These are phyloP conservation scores for Melampsora americana DNA, from an alignment of 1,284 basidiomycete species.

Conservation along the genomic window DNA sequence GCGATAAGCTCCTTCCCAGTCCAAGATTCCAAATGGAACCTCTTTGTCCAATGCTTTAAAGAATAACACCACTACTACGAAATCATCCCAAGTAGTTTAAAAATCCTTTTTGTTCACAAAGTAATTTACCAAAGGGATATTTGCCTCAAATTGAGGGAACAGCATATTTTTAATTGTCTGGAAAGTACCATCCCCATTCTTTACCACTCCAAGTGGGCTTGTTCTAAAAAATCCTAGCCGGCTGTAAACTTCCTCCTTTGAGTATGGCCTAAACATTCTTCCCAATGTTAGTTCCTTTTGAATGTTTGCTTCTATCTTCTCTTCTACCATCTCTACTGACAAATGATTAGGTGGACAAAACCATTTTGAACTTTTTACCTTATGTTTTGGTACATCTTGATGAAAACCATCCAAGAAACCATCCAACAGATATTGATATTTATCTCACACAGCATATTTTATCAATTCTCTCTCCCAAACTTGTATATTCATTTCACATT, in stretches of 20 bases:
- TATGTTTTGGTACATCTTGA: slow-evolving; percentile 9
- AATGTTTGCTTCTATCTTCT: neutral
- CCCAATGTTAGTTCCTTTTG: neutral
- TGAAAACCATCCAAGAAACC: slow-evolving; percentile 5
- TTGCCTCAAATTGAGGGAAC: neutral
- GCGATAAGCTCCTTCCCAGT: no score
- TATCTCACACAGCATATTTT: neutral
- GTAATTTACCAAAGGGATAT: slow-evolving; percentile 4
- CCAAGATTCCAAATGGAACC: neutral
- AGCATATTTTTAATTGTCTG: neutral
- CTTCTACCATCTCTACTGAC: neutral
- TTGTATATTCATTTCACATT: slow-evolving; percentile 12
- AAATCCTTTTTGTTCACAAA: neutral
- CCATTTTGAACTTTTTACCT: neutral
- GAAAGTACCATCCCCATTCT: neutral
- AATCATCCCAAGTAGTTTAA: slow-evolving; percentile 16
- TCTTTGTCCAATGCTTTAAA: neutral
- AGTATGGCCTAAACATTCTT: neutral
- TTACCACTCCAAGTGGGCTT: neutral
- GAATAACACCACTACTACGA: neutral
- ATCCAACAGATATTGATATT: slow-evolving; percentile 4
- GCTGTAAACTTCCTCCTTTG: neutral
- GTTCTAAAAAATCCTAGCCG: neutral
- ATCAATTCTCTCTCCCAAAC: neutral
- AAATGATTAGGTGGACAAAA: neutral